Conservation (phyloP, 1,139 yeast genomes). For the Spencermartinsiella ligniputridi region DNA sequence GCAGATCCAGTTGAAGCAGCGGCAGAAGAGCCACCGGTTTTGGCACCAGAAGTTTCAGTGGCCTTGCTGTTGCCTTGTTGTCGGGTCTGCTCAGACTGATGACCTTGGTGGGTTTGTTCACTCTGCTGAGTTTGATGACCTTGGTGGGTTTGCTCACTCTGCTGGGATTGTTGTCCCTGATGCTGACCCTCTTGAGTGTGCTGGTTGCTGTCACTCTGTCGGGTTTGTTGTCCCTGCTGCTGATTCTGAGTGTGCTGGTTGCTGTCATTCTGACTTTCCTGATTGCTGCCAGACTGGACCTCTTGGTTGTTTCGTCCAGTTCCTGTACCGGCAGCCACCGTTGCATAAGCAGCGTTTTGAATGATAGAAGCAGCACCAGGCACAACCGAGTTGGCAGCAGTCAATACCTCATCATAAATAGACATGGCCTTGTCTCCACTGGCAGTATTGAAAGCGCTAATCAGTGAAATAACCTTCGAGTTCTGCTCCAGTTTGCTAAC, state of each 20-base stretch:
- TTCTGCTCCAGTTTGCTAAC: slow-evolving; percentile 16
- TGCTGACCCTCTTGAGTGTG: slow-evolving; percentile 6
- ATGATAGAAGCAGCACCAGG: slow-evolving; percentile 22
- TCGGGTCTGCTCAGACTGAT: background rate
- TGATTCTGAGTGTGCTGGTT: slow-evolving; percentile 6
- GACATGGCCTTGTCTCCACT: slow-evolving; percentile 15
- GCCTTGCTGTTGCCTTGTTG: slow-evolving; percentile 2
- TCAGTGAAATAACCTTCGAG: slow-evolving; percentile 13
- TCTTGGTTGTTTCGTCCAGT: background rate
- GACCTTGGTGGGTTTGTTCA: slow-evolving; percentile 2
- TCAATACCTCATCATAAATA: slow-evolving; percentile 16
- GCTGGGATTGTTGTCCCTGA: slow-evolving; percentile 7
- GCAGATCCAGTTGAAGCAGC: slow-evolving; percentile 4
- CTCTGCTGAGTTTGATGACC: slow-evolving; percentile 3
- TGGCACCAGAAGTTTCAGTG: slow-evolving; percentile 2
- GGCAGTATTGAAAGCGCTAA: slow-evolving; percentile 19
- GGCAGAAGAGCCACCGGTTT: background rate
- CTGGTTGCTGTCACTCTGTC: slow-evolving; percentile 3
- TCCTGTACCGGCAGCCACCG: background rate
- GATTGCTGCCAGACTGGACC: background rate
- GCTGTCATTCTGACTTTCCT: background rate
- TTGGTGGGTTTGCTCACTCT: background rate
- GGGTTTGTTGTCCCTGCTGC: slow-evolving; percentile 7
- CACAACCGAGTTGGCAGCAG: slow-evolving; percentile 19
- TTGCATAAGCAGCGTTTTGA: slow-evolving; percentile 16